Evolutionary conservation across 2,329 filamentous ascomycete genomes (phyloP).

Genomic region (Colletotrichum destructivum): DNA sequence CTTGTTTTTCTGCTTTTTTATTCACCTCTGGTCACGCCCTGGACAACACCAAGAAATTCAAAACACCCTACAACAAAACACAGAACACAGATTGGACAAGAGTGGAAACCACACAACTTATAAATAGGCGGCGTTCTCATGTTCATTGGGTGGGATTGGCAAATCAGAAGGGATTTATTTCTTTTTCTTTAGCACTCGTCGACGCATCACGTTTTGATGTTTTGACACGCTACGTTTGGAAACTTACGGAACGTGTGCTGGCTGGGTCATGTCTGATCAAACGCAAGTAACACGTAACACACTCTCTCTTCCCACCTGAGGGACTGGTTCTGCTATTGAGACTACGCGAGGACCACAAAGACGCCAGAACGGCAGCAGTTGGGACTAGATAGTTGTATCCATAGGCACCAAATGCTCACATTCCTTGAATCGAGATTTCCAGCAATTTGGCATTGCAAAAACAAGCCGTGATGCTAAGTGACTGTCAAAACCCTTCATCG

Average conservation of each 20-base stretch:
- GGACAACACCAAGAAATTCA: slow-evolving; percentile 12
- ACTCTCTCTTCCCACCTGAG: not conserved
- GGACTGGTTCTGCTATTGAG: not conserved
- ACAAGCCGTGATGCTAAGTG: not conserved
- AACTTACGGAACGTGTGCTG: not conserved
- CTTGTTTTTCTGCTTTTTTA: slow-evolving; percentile 24
- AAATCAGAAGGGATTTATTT: slow-evolving; percentile 7
- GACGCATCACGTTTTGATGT: not conserved
- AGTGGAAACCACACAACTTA: slow-evolving; percentile 38
- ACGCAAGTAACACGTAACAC: not conserved
- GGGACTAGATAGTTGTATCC: not conserved
- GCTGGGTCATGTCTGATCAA: not conserved
- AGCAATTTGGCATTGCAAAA: not conserved
- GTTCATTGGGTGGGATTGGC: slow-evolving; percentile 9
- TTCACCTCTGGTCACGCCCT: not conserved
- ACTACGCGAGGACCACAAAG: not conserved
- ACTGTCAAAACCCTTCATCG: not conserved
- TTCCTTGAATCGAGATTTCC: slow-evolving; percentile 15
- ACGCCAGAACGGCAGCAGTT: not conserved
- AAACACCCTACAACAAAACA: slow-evolving; percentile 14
- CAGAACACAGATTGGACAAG: slow-evolving; percentile 36
- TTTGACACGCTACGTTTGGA: not conserved
- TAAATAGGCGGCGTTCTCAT: slow-evolving; percentile 28
- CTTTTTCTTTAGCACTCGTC: not conserved
- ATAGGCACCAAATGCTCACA: slow-evolving; percentile 12